Base-by-base conservation (phyloP, 805 yeast genomes). In the Candida incommunis region DNA sequence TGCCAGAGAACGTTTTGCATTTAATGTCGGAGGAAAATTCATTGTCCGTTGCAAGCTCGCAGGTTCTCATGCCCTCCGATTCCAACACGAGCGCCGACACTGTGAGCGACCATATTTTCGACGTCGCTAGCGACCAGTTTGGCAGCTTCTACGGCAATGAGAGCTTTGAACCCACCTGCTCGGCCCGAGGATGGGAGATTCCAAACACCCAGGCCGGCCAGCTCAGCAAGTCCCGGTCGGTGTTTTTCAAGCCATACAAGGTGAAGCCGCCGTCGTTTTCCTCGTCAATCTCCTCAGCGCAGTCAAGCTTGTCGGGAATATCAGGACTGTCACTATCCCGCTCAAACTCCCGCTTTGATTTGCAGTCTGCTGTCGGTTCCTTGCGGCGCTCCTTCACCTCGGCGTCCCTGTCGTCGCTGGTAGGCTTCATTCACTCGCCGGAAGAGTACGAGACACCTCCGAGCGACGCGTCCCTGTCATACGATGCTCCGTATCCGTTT, bases 241-340 rank as follows among this genome's bases (percentile, higher is more conserved):
- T 31, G 37, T 31, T 31, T n/a, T 31, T 31, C 37, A 31, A 31
- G 37, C 37, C 37, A 11, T 31, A 31, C n/a, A 31, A 31, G n/a
- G 37, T 18, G 9, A n/a, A 25, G 13, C 13, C 27, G 27, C 27
- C 27, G 13, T 25, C 27, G 13, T 25, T 25, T 25, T 25, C 27
- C 27, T 25, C 27, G 27, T 25, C 27, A 13, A 13, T 31, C 18
- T 31, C 18, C 5, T 31, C 37, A 5, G 37, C 37, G 13, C 37
- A 31, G 37, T 31, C 37, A 5, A 31, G 37, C n/a, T 16, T 31
- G 13, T 31, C 37, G 5, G 7, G 11, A 25, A n/a, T n/a, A n/a
- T n/a, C n/a, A n/a, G n/a, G n/a, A n/a, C n/a, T n/a, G n/a, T 11
- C 18, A 11, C n/a, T 31, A 18, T 31, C 37, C n/a, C 37, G 37